Percentiles rank a stretch among this genome's conserved stretches.
These are phyloP conservation scores for Cryptosporidium canis DNA, from an alignment of 169 alveolate genomes.

Conservation along the genomic window DNA sequence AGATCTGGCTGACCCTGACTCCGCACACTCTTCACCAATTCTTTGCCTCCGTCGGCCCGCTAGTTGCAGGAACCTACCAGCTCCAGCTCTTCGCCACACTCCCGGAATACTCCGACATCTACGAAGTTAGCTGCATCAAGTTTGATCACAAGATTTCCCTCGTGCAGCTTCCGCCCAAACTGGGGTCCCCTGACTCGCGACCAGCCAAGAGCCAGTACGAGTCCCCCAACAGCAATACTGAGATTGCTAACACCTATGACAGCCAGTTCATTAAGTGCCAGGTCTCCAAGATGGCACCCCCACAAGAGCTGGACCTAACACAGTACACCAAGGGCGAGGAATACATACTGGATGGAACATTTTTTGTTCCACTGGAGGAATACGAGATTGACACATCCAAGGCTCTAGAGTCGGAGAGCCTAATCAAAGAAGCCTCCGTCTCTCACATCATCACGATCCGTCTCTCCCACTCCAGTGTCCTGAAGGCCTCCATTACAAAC, in stretches of 20 bases:
- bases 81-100: conserved; percentile 3
- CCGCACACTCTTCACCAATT: background rate
- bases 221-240: background rate
- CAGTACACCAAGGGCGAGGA: conserved; percentile 13
- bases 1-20: conserved; percentile 31
- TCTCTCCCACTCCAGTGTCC: conserved; percentile 21
- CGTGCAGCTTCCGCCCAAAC: background rate
- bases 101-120: background rate
- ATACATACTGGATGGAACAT: conserved; percentile 40
- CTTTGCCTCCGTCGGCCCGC: conserved; percentile 41
- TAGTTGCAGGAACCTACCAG: conserved; percentile 28
- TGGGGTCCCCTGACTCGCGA: background rate
- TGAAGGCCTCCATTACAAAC: conserved; percentile 18
- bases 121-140: background rate
- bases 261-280: conserved; percentile 8
- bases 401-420: background rate
- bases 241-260: background rate
- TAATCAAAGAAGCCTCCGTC: conserved; percentile 1
- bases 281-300: conserved; percentile 25
- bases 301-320: conserved; percentile 10
- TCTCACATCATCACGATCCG: background rate
- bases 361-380: conserved; percentile 40
- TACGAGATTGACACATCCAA: background rate
- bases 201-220: background rate
- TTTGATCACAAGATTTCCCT: conserved; percentile 12